Percentiles rank a stretch among this genome's conserved stretches.
These are phyloP conservation scores for Verticillium alfalfae DNA, from an alignment of 2,329 filamentous ascomycete species.

Conservation along the genomic window DNA sequence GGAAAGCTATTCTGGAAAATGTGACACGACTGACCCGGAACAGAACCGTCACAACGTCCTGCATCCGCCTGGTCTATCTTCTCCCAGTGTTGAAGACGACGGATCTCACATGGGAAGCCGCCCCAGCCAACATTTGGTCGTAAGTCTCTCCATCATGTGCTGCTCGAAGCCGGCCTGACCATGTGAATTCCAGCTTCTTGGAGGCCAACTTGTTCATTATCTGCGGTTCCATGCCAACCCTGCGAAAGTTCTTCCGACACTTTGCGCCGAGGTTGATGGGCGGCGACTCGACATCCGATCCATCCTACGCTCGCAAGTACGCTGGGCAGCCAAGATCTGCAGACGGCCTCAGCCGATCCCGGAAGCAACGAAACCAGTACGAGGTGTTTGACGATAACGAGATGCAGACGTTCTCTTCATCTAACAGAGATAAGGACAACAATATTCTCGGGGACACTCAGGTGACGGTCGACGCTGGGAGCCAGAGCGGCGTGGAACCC, in stretches of 20 bases:
- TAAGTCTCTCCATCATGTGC: background rate
- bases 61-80: constrained; percentile 4
- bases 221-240: constrained; percentile 31
- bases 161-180: background rate
- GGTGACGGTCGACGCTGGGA: constrained; percentile 8
- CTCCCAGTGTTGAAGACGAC: constrained; percentile 3
- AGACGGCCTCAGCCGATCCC: background rate
- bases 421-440: background rate
- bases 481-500: constrained; percentile 1
- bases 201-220: constrained; percentile 34
- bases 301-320: background rate
- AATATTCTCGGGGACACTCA: background rate
- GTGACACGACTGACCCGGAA: background rate
- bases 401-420: constrained; percentile 1
- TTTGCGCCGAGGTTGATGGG: constrained; percentile 25
- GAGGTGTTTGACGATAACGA: constrained; percentile 8
- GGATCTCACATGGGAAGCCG: constrained; percentile 8
- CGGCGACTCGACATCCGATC: constrained; percentile 1
- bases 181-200: constrained; percentile 16
- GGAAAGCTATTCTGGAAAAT: background rate
- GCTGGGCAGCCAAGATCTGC: background rate
- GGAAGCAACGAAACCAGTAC: constrained; percentile 3
- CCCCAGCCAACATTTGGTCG: constrained; percentile 10
- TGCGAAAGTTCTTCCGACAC: constrained; percentile 32
- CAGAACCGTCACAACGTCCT: constrained; percentile 6